Percentiles rank a stretch among this genome's conserved stretches.
These are phyloP conservation scores for Arbutus unedo DNA, from an alignment of 148 eudicot species.

Conservation along the genomic window DNA sequence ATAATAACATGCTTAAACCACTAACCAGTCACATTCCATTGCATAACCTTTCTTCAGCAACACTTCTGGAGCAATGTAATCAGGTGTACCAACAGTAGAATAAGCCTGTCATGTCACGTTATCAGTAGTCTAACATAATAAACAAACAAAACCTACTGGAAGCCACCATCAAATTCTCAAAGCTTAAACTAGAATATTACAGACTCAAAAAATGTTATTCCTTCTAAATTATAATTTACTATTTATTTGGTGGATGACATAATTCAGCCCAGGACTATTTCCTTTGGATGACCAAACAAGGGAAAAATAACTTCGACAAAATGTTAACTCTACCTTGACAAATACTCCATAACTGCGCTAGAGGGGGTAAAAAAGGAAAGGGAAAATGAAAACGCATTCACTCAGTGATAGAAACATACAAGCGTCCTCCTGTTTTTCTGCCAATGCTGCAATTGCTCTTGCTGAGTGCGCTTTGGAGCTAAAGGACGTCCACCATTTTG, in stretches of 20 bases:
- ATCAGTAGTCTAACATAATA: not conserved
- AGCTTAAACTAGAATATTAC: not conserved
- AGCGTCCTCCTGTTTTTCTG: conserved; percentile 95
- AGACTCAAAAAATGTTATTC: not conserved
- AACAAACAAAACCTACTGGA: not conserved
- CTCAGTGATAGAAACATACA: conserved; percentile 36
- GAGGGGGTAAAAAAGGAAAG: not conserved
- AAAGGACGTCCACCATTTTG: conserved; percentile 49
- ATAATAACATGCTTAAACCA: conserved; percentile 8
- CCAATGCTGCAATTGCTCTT: conserved; percentile 95
- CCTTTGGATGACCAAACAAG: conserved; percentile 11
- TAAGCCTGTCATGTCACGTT: conserved; percentile 64
- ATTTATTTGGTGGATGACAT: not conserved
- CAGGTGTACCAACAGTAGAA: conserved; percentile 98
- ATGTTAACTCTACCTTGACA: not conserved
- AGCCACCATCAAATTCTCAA: conserved; percentile 8
- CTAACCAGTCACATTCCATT: conserved; percentile 99
- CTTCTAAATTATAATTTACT: not conserved
- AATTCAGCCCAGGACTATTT: not conserved
- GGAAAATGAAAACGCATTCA: not conserved
- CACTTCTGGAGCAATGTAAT: conserved; percentile 98
- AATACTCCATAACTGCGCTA: not conserved
- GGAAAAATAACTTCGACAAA: not conserved
- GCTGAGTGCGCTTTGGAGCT: conserved; percentile 85
- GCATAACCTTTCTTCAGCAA: conserved; percentile 93